A percentile compares a stretch with the other conserved stretches of the same genome.
Evolutionary conservation across 371 early-diverging fungal genomes (phyloP).

Genomic region (Chytridiales sp.): DNA sequence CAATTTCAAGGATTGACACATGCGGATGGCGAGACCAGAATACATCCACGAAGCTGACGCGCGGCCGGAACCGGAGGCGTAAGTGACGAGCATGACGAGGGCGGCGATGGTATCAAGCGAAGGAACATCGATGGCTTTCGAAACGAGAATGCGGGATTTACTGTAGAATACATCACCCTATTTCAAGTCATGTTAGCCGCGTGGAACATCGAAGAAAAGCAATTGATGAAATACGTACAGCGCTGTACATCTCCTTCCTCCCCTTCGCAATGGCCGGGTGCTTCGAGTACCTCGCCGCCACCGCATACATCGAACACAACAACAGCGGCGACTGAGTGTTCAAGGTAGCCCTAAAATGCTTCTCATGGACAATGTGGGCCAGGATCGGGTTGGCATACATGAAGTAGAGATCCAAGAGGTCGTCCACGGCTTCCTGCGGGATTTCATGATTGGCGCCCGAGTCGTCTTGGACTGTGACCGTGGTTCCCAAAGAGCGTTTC

Average conservation of each 20-base stretch:
- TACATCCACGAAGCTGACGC: conserved; percentile 36
- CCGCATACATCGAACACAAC: conserved; percentile 16
- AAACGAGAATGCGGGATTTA: conserved; percentile 8
- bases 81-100: conserved; percentile 19
- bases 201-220: neutral
- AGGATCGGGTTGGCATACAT: conserved; percentile 14
- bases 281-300: conserved; percentile 23
- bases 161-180: conserved; percentile 15
- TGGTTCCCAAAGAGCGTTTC: neutral
- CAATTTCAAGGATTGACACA: conserved; percentile 32
- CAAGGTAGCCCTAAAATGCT: conserved; percentile 1
- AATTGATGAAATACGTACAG: conserved; percentile 13
- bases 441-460: neutral
- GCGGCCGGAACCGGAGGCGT: conserved; percentile 18
- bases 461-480: neutral
- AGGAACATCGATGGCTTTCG: conserved; percentile 17
- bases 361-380: conserved; percentile 17
- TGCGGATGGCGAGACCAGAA: conserved; percentile 33
- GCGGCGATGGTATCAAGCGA: conserved; percentile 11
- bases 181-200: no score
- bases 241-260: conserved; percentile 11
- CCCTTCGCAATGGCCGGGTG: conserved; percentile 17
- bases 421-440: conserved; percentile 12
- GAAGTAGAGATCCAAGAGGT: conserved; percentile 19
- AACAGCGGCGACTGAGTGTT: conserved; percentile 8